Evolutionary conservation across 495 filamentous ascomycete genomes (phyloP).

Genomic region (Endocarpon pusillum): DNA sequence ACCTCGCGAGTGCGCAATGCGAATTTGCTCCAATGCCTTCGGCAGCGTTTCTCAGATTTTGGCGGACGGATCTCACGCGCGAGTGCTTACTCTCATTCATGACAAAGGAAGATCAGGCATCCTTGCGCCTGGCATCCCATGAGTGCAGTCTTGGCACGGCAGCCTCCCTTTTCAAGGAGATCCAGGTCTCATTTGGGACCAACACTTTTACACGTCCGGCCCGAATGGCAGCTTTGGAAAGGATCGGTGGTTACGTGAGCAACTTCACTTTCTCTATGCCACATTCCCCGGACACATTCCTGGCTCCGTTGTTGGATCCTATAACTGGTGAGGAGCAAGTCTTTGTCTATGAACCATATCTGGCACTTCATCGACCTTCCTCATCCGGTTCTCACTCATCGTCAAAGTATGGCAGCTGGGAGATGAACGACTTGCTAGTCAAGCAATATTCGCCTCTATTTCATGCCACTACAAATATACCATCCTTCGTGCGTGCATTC

Average conservation of each 20-base stretch:
- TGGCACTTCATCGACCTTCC: slow-evolving; percentile 19
- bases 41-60: slow-evolving; percentile 29
- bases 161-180: slow-evolving; percentile 31
- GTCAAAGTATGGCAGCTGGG: slow-evolving; percentile 51
- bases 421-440: slow-evolving; percentile 48
- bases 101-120: slow-evolving; percentile 24
- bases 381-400: slow-evolving; percentile 24
- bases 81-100: slow-evolving; percentile 23
- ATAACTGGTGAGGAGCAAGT: slow-evolving; percentile 49
- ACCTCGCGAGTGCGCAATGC: too few relatives aligned
- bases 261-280: slow-evolving; percentile 52
- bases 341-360: slow-evolving; percentile 60
- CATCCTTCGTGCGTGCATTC: slow-evolving; percentile 57
- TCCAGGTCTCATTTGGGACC: slow-evolving; percentile 39
- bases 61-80: slow-evolving; percentile 28
- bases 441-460: slow-evolving; percentile 69
- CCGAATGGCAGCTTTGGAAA: slow-evolving; percentile 47
- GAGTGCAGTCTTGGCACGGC: slow-evolving; percentile 30
- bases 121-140: slow-evolving; percentile 33
- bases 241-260: slow-evolving; percentile 55
- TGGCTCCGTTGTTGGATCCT: slow-evolving; percentile 58
- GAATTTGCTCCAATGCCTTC: too few relatives aligned
- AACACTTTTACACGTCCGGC: slow-evolving; percentile 52
- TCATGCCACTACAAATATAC: slow-evolving; percentile 68
- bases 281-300: slow-evolving; percentile 52